Conservation (phyloP, 163 green algal genomes). For the Botryococcus braunii region DNA sequence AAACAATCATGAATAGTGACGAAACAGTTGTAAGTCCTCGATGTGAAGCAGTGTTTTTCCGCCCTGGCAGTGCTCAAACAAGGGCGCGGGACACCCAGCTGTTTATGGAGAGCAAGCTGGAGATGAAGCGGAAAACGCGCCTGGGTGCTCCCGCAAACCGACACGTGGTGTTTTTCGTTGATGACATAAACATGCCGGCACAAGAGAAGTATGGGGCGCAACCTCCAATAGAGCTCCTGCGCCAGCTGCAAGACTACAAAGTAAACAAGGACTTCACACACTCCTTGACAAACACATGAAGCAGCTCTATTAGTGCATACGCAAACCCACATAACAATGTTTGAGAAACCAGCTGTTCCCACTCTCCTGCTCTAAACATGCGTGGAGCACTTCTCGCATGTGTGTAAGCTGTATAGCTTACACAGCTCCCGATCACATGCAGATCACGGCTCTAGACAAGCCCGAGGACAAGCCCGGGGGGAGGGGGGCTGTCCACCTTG, state of each 20-base stretch:
- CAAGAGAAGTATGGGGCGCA: conserved; percentile 73
- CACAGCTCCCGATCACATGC: no score
- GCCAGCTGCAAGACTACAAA: conserved; percentile 73
- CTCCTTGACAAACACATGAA: conserved; percentile 17
- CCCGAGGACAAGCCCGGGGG: no score
- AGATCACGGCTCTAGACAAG: no score
- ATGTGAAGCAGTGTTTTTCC: neutral
- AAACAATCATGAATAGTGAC: neutral
- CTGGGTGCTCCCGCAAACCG: conserved; percentile 64
- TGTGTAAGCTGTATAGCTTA: no score
- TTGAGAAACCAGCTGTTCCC: no score
- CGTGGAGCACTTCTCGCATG: no score
- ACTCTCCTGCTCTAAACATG: no score
- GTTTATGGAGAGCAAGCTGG: conserved; percentile 78
- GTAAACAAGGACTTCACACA: conserved; percentile 5
- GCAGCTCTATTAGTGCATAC: no score
- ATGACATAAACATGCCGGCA: conserved; percentile 86
- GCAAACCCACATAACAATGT: no score
- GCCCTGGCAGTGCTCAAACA: conserved; percentile 23
- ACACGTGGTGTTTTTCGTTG: conserved; percentile 76
- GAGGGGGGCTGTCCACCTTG: no score
- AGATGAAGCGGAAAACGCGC: conserved; percentile 81
- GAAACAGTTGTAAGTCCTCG: neutral
- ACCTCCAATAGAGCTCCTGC: conserved; percentile 74
- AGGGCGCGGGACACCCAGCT: conserved; percentile 51